Percentiles rank a stretch among this genome's conserved stretches.
These are phyloP conservation scores for Paramecium bursaria DNA, from an alignment of 73 alveolate species.

Conservation along the genomic window DNA sequence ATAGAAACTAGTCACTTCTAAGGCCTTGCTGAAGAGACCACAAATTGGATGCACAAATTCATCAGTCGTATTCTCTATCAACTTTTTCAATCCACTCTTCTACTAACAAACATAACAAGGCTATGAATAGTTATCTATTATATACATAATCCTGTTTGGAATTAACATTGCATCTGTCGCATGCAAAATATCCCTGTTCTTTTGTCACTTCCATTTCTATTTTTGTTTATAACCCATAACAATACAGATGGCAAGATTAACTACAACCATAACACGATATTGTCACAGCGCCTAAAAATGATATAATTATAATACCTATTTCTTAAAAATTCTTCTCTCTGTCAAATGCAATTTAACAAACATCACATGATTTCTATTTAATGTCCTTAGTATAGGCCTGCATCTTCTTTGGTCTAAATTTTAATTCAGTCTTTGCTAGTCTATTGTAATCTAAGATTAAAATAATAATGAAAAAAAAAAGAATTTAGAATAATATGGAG, in stretches of 20 bases:
- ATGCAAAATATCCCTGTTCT: conserved; percentile 55
- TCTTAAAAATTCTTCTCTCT: conserved; percentile 29
- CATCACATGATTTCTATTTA: conserved; percentile 57
- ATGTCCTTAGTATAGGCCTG: no score
- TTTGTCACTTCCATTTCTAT: conserved; percentile 14
- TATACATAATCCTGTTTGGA: conserved; percentile 13
- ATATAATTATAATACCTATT: conserved; percentile 45
- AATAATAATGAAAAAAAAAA: no score
- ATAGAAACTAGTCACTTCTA: neutral
- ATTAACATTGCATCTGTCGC: conserved; percentile 49
- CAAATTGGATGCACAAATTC: conserved; percentile 56
- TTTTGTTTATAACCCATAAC: conserved; percentile 38
- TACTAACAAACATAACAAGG: conserved; percentile 1
- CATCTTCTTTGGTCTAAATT: conserved; percentile 43
- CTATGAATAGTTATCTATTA: neutral
- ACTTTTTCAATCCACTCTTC: conserved; percentile 27
- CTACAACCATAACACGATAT: conserved; percentile 58
- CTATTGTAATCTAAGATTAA: conserved; percentile 44
- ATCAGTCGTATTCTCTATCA: neutral
- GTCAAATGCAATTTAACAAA: conserved; percentile 51
- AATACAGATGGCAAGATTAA: conserved; percentile 30
- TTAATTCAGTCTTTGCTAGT: conserved; percentile 40
- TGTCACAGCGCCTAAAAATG: conserved; percentile 29
- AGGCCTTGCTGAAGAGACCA: neutral
- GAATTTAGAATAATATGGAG: conserved; percentile 18